These are phyloP conservation scores for Phytopythium boreale DNA, from an alignment of 352 stramenopile species.

Conservation along the genomic window DNA sequence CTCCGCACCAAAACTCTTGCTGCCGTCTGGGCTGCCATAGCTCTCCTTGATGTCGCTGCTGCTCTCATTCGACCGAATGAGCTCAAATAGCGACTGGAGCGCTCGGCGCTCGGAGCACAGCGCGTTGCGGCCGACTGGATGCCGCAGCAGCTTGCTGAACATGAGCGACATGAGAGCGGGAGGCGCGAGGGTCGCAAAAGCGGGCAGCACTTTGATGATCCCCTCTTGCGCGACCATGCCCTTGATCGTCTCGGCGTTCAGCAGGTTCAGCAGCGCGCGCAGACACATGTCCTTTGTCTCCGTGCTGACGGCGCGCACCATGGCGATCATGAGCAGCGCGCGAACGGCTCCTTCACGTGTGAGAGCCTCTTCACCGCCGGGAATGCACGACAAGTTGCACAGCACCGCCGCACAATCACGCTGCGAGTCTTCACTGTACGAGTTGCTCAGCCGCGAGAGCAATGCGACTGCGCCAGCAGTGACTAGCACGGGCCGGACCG, in stretches of 20 bases:
- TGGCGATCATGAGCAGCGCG: conserved; percentile 79
- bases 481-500: conserved; percentile 46
- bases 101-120: conserved; percentile 42
- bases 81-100: conserved; percentile 45
- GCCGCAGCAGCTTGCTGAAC: conserved; percentile 54
- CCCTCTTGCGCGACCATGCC: conserved; percentile 58
- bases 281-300: conserved; percentile 72
- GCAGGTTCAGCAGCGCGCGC: conserved; percentile 58
- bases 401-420: conserved; percentile 69
- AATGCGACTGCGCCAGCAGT: conserved; percentile 47
- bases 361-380: conserved; percentile 40
- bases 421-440: conserved; percentile 81
- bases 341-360: conserved; percentile 55
- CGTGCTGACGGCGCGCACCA: conserved; percentile 60
- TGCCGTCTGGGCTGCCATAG: not conserved
- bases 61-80: conserved; percentile 28
- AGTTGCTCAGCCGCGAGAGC: conserved; percentile 64
- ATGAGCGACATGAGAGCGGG: conserved; percentile 44
- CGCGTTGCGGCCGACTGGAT: conserved; percentile 38
- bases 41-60: not conserved
- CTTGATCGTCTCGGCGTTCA: conserved; percentile 57
- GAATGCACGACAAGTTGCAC: conserved; percentile 66
- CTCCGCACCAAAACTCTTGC: not conserved
- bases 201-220: conserved; percentile 60
- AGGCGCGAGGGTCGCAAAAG: conserved; percentile 33